Conservation (phyloP, 108 stramenopile genomes). For the Pelagomonas calceolata region DNA sequence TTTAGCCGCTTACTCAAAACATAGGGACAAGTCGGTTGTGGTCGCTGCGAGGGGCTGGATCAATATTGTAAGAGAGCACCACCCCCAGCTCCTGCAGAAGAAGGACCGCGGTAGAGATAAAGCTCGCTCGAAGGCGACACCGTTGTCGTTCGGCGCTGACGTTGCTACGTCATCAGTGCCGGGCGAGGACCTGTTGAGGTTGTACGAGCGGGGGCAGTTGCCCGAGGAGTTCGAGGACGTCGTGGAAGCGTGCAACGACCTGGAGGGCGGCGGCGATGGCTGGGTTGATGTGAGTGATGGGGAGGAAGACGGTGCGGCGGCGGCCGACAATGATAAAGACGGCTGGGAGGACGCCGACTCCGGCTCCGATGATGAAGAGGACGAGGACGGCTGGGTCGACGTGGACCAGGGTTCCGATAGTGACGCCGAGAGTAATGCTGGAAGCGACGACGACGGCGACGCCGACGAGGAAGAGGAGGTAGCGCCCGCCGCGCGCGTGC, state of each 20-base stretch:
- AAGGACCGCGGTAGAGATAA: slow-evolving; percentile 74
- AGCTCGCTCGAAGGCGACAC: slow-evolving; percentile 37
- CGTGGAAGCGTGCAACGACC: slow-evolving; percentile 27
- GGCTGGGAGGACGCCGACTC: slow-evolving; percentile 34
- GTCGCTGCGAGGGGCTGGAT: slow-evolving; percentile 78
- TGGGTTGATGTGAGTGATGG: slow-evolving; percentile 36
- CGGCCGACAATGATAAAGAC: slow-evolving; percentile 33
- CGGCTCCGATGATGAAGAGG: slow-evolving; percentile 31
- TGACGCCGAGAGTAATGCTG: slow-evolving; percentile 27
- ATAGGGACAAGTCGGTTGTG: slow-evolving; percentile 77
- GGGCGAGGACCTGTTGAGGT: slow-evolving; percentile 78
- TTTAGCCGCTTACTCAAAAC: slow-evolving; percentile 76
- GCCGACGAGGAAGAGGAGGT: slow-evolving; percentile 6
- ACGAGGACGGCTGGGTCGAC: slow-evolving; percentile 39
- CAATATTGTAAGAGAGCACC: slow-evolving; percentile 82
- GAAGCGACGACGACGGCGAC: slow-evolving; percentile 18
- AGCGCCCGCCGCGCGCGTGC: slow-evolving; percentile 37
- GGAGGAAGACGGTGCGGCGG: slow-evolving; percentile 42
- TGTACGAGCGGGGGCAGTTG: slow-evolving; percentile 43
- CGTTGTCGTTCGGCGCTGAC: slow-evolving; percentile 71
- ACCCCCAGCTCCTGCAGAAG: slow-evolving; percentile 74
- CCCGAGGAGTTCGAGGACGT: slow-evolving; percentile 21
- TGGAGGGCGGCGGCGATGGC: slow-evolving; percentile 20
- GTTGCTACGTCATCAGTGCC: slow-evolving; percentile 70
- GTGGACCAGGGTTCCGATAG: slow-evolving; percentile 40